Evolutionary conservation across 2,329 filamentous ascomycete species (phyloP).

Genomic region (Madurella fahalii): DNA sequence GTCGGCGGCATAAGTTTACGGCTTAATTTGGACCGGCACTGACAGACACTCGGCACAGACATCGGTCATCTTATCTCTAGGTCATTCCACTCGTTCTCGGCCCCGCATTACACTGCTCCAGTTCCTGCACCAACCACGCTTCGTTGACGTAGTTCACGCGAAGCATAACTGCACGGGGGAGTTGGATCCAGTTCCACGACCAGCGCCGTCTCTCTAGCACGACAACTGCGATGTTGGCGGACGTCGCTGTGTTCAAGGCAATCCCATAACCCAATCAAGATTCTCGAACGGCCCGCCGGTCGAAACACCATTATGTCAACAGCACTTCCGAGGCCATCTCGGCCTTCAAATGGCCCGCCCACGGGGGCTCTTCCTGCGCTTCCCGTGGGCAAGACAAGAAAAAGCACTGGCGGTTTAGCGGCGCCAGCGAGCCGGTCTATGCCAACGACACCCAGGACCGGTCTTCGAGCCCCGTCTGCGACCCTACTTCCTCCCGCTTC

Average conservation of each 20-base stretch:
- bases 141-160: too few species aligned
- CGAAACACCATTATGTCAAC: slow-evolving; percentile 47
- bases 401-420: slow-evolving; percentile 52
- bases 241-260: slow-evolving; percentile 1
- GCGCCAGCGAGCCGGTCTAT: slow-evolving; percentile 39
- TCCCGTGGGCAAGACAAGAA: slow-evolving; percentile 68
- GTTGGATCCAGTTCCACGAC: background rate
- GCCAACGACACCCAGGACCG: slow-evolving; percentile 51
- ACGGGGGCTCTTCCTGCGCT: slow-evolving; percentile 69
- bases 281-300: background rate
- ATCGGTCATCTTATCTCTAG: too few species aligned
- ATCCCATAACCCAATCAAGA: too few species aligned
- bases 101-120: too few species aligned
- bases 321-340: slow-evolving; percentile 61
- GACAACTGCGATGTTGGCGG: slow-evolving; percentile 20
- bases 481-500: slow-evolving; percentile 50
- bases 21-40: too few species aligned
- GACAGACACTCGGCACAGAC: too few species aligned
- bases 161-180: too few species aligned
- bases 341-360: slow-evolving; percentile 67
- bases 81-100: too few species aligned
- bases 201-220: background rate
- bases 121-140: too few species aligned
- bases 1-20: too few species aligned
- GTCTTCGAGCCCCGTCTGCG: slow-evolving; percentile 56